Evolutionary conservation across 1,139 yeast species (phyloP).

Genomic region (Hyphopichia pseudoburtonii): DNA sequence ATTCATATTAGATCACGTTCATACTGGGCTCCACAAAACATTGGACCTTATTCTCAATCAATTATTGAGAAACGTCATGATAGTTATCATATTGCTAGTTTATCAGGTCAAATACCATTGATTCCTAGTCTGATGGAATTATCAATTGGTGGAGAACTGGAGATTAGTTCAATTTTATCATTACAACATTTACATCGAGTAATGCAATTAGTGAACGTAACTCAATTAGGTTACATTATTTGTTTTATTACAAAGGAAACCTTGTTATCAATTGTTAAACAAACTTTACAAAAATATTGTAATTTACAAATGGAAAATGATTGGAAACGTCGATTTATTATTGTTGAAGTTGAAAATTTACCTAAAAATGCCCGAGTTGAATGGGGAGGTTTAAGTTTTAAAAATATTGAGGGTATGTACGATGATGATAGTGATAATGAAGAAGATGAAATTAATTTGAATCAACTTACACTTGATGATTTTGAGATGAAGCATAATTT

Average conservation of each 20-base stretch:
- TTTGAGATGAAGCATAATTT: not conserved
- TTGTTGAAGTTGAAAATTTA: constrained; percentile 59
- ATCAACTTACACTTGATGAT: not conserved
- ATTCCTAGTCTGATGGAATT: constrained; percentile 69
- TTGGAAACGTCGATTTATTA: constrained; percentile 33
- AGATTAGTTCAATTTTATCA: constrained; percentile 49
- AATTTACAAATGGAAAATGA: constrained; percentile 16
- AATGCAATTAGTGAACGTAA: constrained; percentile 51
- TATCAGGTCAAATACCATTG: constrained; percentile 94
- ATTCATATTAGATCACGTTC: constrained; percentile 89
- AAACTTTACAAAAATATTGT: constrained; percentile 41
- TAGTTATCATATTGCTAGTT: constrained; percentile 44
- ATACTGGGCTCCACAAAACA: constrained; percentile 97
- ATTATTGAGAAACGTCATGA: constrained; percentile 49
- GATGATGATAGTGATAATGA: constrained; percentile 44
- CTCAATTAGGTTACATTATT: constrained; percentile 43
- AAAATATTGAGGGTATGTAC: constrained; percentile 32
- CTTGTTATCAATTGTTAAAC: constrained; percentile 17
- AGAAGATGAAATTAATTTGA: constrained; percentile 11
- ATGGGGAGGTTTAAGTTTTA: constrained; percentile 68
- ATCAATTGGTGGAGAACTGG: constrained; percentile 14
- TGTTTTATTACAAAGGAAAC: constrained; percentile 50
- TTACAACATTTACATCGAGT: constrained; percentile 76
- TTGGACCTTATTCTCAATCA: constrained; percentile 95
- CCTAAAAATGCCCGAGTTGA: constrained; percentile 76